Conservation (phyloP, 495 filamentous ascomycete species). For the Penicillium nucicola region DNA sequence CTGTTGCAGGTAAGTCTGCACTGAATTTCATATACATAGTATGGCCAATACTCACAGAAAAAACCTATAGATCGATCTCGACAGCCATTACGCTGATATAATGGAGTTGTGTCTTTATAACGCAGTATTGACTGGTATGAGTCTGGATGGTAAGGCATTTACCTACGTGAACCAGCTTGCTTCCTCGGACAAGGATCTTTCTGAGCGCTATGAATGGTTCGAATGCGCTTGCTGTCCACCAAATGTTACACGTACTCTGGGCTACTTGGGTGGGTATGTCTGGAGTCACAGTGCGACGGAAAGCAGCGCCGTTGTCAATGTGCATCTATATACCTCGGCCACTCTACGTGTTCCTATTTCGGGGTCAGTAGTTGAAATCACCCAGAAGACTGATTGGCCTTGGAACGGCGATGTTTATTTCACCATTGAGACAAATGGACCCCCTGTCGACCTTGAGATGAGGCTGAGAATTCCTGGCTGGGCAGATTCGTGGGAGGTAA, state of each 20-base stretch:
- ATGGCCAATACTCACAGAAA: background rate
- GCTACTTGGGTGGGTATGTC: slow-evolving; percentile 51
- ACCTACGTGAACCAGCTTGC: slow-evolving; percentile 58
- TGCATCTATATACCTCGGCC: slow-evolving; percentile 51
- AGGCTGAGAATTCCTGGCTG: slow-evolving; percentile 50
- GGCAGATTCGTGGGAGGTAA: slow-evolving; percentile 43
- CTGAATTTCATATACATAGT: background rate
- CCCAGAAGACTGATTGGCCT: slow-evolving; percentile 53
- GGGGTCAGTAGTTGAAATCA: slow-evolving; percentile 33
- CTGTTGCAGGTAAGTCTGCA: slow-evolving; percentile 38
- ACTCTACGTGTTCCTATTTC: slow-evolving; percentile 37
- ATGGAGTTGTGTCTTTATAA: slow-evolving; percentile 62
- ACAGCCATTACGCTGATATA: slow-evolving; percentile 52
- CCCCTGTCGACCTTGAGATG: slow-evolving; percentile 27
- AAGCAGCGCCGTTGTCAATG: slow-evolving; percentile 35
- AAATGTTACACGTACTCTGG: slow-evolving; percentile 51
- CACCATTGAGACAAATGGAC: slow-evolving; percentile 19
- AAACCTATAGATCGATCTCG: slow-evolving; percentile 40
- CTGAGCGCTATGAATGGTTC: slow-evolving; percentile 50
- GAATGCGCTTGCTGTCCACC: slow-evolving; percentile 57
- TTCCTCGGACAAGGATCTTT: slow-evolving; percentile 42
- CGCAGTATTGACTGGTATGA: slow-evolving; percentile 53
- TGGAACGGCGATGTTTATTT: slow-evolving; percentile 52
- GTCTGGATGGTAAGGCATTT: slow-evolving; percentile 38
- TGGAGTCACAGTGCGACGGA: slow-evolving; percentile 37